Evolutionary conservation across 768 basidiomycete species (phyloP).

Genomic region (Lentinula sp.): DNA sequence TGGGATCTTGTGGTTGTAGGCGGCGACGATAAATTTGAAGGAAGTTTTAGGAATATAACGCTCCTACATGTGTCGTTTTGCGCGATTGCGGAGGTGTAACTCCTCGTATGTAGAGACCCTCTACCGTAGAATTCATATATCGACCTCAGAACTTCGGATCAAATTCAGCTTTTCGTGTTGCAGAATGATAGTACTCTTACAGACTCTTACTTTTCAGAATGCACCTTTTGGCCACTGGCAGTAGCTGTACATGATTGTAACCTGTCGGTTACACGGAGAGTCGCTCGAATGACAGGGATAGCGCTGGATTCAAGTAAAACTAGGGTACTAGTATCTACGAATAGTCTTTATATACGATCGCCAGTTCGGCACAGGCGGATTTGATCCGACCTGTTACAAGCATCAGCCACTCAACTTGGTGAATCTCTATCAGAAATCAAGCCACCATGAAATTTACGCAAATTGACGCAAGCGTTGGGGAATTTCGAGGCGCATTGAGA

Average conservation of each 20-base stretch:
- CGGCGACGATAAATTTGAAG: conserved; percentile 76
- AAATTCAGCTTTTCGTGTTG: conserved; percentile 4
- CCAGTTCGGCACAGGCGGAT: too few species aligned
- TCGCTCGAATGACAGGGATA: too few species aligned
- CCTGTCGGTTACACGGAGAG: too few species aligned
- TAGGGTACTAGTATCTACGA: too few species aligned
- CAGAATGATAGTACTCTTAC: conserved; percentile 35
- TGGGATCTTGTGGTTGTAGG: conserved; percentile 70
- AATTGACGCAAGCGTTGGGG: too few species aligned
- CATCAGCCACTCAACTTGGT: too few species aligned
- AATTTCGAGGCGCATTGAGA: too few species aligned
- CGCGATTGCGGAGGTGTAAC: conserved; percentile 52
- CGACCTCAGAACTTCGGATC: conserved; percentile 37
- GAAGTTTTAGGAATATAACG: conserved; percentile 59
- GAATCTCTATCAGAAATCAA: too few species aligned
- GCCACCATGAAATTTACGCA: too few species aligned
- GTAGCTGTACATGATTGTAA: conserved; percentile 65
- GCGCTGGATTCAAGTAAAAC: too few species aligned
- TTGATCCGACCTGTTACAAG: too few species aligned
- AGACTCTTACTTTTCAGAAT: conserved; percentile 84
- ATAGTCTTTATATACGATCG: too few species aligned
- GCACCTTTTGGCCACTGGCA: conserved; percentile 74
- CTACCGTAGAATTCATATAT: conserved; percentile 75
- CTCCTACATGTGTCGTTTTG: conserved; percentile 44
- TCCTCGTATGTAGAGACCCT: conserved; percentile 63